Conservation (phyloP, 768 basidiomycete genomes). For the Agrocybe chaxingu region DNA sequence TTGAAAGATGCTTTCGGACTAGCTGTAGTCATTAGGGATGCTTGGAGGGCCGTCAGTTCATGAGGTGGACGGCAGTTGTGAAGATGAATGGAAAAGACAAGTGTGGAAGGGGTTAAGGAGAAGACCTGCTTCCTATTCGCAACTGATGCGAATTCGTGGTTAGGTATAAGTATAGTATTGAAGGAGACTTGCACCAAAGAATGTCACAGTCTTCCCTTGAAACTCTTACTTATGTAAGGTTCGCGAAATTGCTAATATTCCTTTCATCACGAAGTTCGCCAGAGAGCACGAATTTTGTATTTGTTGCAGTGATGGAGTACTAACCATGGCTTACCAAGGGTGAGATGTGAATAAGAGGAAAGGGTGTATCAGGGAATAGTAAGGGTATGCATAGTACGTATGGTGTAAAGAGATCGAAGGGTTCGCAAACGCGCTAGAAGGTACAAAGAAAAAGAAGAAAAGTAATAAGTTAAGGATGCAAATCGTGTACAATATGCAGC, state of each 20-base stretch:
- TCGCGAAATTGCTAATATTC: too few species aligned
- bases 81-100: not conserved
- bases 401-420: not conserved
- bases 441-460: not conserved
- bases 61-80: slow-evolving; percentile 3
- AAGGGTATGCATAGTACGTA: not conserved
- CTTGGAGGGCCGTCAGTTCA: slow-evolving; percentile 12
- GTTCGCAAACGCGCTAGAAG: not conserved
- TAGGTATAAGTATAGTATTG: too few species aligned
- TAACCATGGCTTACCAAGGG: too few species aligned
- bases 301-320: too few species aligned
- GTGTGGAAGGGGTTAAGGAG: slow-evolving; percentile 1
- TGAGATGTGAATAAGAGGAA: too few species aligned
- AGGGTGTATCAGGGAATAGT: too few species aligned
- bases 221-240: too few species aligned
- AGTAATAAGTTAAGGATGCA: slow-evolving; percentile 8
- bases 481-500: slow-evolving; percentile 5
- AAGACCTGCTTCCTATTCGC: slow-evolving; percentile 13
- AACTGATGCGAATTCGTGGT: too few species aligned
- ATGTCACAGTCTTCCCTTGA: too few species aligned
- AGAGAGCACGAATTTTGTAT: too few species aligned
- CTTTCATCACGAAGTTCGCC: too few species aligned
- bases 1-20: slow-evolving; percentile 17
- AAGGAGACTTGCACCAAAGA: too few species aligned
- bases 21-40: slow-evolving; percentile 14